A percentile compares a stretch with the other conserved stretches of the same genome.
These are phyloP conservation scores for Cyclotella atomus DNA, from an alignment of 108 stramenopile species.

Conservation along the genomic window DNA sequence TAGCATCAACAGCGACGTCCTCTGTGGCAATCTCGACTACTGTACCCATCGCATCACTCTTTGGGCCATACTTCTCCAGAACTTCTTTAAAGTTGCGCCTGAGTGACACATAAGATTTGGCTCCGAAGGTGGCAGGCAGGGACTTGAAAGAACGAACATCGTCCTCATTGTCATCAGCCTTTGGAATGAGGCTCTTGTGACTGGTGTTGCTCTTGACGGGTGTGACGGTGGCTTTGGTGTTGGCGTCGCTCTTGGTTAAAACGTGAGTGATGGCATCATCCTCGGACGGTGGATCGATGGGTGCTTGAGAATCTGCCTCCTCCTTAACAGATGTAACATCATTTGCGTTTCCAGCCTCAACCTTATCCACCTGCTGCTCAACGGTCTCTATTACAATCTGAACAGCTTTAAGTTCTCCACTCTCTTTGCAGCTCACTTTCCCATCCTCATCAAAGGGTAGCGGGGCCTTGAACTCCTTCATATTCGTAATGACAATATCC, in stretches of 20 bases:
- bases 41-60: neutral
- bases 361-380: too few relatives aligned
- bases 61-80: neutral
- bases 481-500: neutral
- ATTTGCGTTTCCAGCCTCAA: neutral
- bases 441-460: conserved; percentile 16
- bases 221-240: neutral
- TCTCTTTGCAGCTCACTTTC: too few relatives aligned
- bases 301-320: neutral
- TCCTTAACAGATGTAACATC: neutral
- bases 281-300: neutral
- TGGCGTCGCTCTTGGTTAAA: neutral
- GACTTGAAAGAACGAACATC: neutral
- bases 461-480: conserved; percentile 7
- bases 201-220: neutral
- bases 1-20: too few relatives aligned
- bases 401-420: neutral
- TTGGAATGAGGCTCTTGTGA: neutral
- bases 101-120: too few relatives aligned
- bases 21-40: neutral
- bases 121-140: too few relatives aligned
- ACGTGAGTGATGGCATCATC: neutral
- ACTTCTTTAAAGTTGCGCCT: neutral
- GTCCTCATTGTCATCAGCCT: neutral
- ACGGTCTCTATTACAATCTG: too few relatives aligned